Conservation (phyloP, 768 basidiomycete species). For the Stropharia rugosoannulata region DNA sequence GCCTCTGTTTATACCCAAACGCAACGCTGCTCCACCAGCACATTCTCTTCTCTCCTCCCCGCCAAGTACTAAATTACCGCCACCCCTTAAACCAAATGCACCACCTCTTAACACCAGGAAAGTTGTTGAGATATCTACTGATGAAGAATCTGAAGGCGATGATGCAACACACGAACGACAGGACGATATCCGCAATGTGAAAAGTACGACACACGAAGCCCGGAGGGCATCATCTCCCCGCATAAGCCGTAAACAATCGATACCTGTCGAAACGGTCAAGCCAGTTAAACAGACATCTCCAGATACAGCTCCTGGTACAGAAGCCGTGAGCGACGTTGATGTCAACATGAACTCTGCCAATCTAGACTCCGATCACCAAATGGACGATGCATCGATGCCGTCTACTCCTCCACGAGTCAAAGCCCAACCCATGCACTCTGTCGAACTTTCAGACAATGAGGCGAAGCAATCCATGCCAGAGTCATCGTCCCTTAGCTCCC, state of each 20-base stretch:
- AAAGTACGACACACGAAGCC: not conserved
- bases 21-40: conserved; percentile 7
- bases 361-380: conserved; percentile 5
- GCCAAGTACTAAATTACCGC: not conserved
- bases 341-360: conserved; percentile 28
- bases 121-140: conserved; percentile 42
- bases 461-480: not conserved
- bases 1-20: conserved; percentile 23
- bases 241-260: conserved; percentile 2
- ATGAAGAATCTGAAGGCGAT: conserved; percentile 25
- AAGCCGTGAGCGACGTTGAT: conserved; percentile 16
- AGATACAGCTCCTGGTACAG: conserved; percentile 5
- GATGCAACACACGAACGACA: conserved; percentile 23
- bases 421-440: not conserved
- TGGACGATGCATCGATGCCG: conserved; percentile 6
- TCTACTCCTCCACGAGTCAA: conserved; percentile 16
- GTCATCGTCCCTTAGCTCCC: not conserved
- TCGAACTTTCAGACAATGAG: not conserved
- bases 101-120: conserved; percentile 21
- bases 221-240: not conserved
- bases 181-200: not conserved
- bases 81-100: not conserved
- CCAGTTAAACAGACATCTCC: conserved; percentile 1
- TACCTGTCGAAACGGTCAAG: conserved; percentile 9
- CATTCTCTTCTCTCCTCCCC: not conserved